Conservation (phyloP, 768 basidiomycete species). For the Botryobasidium botryosum region DNA sequence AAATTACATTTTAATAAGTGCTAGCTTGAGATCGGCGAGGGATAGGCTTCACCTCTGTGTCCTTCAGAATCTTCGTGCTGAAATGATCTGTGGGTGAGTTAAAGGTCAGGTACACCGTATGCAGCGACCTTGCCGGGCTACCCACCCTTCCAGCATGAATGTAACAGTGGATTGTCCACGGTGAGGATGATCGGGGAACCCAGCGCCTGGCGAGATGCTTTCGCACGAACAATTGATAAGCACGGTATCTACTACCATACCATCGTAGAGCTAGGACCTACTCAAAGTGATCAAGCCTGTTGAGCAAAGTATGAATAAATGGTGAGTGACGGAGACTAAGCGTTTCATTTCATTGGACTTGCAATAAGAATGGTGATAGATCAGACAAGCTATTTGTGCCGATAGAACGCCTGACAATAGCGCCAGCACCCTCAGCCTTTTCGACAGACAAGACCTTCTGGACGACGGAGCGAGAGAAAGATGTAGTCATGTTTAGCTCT, state of each 20-base stretch:
- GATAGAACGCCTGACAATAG: slow-evolving; percentile 71
- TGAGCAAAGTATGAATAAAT: neutral
- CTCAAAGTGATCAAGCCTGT: slow-evolving; percentile 16
- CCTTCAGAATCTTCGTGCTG: slow-evolving; percentile 87
- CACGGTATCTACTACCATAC: neutral
- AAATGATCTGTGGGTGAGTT: slow-evolving; percentile 31
- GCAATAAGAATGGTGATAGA: slow-evolving; percentile 80
- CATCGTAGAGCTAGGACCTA: neutral
- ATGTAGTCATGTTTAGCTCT: too few relatives aligned
- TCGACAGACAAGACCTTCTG: slow-evolving; percentile 68
- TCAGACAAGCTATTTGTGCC: slow-evolving; percentile 59
- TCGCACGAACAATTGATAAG: neutral
- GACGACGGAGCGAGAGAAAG: slow-evolving; percentile 40
- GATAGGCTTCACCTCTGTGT: slow-evolving; percentile 35
- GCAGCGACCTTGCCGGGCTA: neutral
- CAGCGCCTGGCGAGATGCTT: slow-evolving; percentile 16
- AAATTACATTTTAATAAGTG: slow-evolving; percentile 29
- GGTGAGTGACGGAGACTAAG: neutral
- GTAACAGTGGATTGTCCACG: slow-evolving; percentile 71
- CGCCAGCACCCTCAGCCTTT: slow-evolving; percentile 63
- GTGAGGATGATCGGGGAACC: slow-evolving; percentile 89
- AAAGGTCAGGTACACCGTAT: neutral
- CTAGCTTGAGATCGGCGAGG: neutral
- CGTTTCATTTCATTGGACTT: slow-evolving; percentile 10
- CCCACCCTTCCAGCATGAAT: slow-evolving; percentile 72